These are phyloP conservation scores for Penicillium concentricum DNA, from an alignment of 2,329 filamentous ascomycete genomes.

Conservation along the genomic window DNA sequence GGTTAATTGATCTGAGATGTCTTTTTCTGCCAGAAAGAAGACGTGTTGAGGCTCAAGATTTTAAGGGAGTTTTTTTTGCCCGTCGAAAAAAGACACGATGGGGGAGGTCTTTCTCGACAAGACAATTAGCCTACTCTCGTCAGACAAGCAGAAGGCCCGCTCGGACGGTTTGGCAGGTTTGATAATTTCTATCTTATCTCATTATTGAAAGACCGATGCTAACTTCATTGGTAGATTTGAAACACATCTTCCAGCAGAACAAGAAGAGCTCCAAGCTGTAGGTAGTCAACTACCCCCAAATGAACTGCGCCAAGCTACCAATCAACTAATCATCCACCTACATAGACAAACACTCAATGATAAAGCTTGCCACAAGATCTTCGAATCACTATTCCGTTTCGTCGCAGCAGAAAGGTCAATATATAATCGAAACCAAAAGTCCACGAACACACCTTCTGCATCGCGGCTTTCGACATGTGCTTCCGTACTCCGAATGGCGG, in stretches of 20 bases:
- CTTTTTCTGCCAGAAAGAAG: neutral
- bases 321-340: conserved; percentile 13
- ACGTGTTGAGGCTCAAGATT: neutral
- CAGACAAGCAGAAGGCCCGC: conserved; percentile 48
- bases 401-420: conserved; percentile 67
- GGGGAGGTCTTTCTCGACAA: conserved; percentile 43
- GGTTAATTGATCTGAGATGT: conserved; percentile 1
- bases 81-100: conserved; percentile 29
- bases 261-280: conserved; percentile 43
- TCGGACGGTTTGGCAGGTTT: conserved; percentile 51
- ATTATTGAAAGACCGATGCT: neutral
- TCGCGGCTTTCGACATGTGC: conserved; percentile 67
- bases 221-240: conserved; percentile 45
- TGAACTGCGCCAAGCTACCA: neutral
- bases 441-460: conserved; percentile 50
- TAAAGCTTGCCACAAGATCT: conserved; percentile 76
- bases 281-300: conserved; percentile 6
- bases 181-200: neutral
- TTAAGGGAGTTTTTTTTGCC: neutral
- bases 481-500: conserved; percentile 67
- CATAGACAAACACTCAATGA: conserved; percentile 59
- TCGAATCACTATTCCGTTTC: conserved; percentile 75
- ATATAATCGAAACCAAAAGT: conserved; percentile 58
- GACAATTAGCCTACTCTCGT: conserved; percentile 44
- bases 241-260: conserved; percentile 56